Conservation (phyloP, 495 filamentous ascomycete genomes). For the Penicillium taxi region DNA sequence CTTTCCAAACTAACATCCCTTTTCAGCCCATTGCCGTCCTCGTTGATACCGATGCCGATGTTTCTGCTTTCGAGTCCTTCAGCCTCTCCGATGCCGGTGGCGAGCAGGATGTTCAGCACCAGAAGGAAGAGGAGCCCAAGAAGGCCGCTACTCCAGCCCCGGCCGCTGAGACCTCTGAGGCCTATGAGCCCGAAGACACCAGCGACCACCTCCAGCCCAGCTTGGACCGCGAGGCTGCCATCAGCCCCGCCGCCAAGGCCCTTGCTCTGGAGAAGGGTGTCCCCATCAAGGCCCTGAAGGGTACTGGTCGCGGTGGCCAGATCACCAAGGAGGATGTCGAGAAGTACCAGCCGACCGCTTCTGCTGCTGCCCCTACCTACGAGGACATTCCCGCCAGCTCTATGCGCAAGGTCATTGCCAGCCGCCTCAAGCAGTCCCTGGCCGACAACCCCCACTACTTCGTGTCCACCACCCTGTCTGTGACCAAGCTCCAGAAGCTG, state of each 20-base stretch:
- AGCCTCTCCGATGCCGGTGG: slow-evolving; percentile 85
- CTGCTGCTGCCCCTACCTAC: slow-evolving; percentile 56
- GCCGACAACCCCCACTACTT: slow-evolving; percentile 98
- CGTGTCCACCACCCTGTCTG: slow-evolving; percentile 78
- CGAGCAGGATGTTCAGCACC: slow-evolving; percentile 53
- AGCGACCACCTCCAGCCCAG: slow-evolving; percentile 73
- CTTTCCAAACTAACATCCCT: slow-evolving; percentile 2
- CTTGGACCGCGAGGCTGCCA: slow-evolving; percentile 68
- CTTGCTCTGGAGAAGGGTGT: slow-evolving; percentile 84
- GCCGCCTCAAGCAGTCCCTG: slow-evolving; percentile 78
- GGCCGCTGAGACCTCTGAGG: slow-evolving; percentile 48
- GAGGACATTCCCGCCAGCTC: slow-evolving; percentile 76
- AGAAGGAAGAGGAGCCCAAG: slow-evolving; percentile 58
- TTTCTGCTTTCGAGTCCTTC: slow-evolving; percentile 82
- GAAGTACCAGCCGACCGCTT: slow-evolving; percentile 56
- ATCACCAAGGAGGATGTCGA: slow-evolving; percentile 91
- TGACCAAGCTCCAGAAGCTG: slow-evolving; percentile 90
- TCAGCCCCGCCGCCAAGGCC: slow-evolving; percentile 67
- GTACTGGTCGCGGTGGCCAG: slow-evolving; percentile 74
- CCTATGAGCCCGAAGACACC: slow-evolving; percentile 64
- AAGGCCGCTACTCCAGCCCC: slow-evolving; percentile 52
- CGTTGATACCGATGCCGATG: slow-evolving; percentile 82
- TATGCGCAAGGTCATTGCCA: slow-evolving; percentile 98
- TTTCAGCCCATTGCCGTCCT: slow-evolving; percentile 87
- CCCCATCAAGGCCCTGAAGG: slow-evolving; percentile 70